These are phyloP conservation scores for Terfezia boudieri DNA, from an alignment of 495 filamentous ascomycete species.

Conservation along the genomic window DNA sequence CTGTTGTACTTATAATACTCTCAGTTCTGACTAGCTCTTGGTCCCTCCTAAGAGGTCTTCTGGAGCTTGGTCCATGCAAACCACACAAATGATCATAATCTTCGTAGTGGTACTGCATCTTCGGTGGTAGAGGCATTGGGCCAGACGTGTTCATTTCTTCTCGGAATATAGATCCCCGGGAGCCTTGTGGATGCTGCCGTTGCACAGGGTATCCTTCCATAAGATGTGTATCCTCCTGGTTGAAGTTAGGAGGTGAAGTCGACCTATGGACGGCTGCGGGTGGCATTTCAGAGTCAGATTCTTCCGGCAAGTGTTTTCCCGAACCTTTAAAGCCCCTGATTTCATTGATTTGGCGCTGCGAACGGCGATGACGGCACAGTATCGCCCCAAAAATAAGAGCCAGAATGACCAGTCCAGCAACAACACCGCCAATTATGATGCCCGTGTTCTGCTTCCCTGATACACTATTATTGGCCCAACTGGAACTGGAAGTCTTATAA, in stretches of 20 bases:
- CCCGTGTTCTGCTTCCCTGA: neutral
- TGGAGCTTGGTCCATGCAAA: too few species aligned
- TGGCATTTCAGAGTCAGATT: neutral
- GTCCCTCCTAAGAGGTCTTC: too few species aligned
- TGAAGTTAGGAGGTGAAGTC: neutral
- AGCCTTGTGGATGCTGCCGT: too few species aligned
- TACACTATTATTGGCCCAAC: neutral
- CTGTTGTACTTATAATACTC: too few species aligned
- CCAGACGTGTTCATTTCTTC: too few species aligned
- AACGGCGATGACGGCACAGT: constrained; percentile 8
- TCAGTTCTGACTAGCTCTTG: too few species aligned
- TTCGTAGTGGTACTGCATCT: too few species aligned
- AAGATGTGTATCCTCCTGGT: neutral
- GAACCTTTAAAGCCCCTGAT: neutral
- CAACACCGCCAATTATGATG: constrained; percentile 14
- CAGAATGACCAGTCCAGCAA: constrained; percentile 11
- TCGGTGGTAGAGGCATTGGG: too few species aligned
- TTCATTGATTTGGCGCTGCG: neutral
- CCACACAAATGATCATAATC: too few species aligned
- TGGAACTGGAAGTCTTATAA: neutral
- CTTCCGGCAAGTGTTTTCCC: neutral
- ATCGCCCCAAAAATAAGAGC: constrained; percentile 4
- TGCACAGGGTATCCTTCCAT: neutral
- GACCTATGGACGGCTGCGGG: neutral
- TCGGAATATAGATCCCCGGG: too few species aligned